phyloP scores from a whole-genome alignment of 78 protist genomes.

The Dictyostelium firmibasis region DNA sequence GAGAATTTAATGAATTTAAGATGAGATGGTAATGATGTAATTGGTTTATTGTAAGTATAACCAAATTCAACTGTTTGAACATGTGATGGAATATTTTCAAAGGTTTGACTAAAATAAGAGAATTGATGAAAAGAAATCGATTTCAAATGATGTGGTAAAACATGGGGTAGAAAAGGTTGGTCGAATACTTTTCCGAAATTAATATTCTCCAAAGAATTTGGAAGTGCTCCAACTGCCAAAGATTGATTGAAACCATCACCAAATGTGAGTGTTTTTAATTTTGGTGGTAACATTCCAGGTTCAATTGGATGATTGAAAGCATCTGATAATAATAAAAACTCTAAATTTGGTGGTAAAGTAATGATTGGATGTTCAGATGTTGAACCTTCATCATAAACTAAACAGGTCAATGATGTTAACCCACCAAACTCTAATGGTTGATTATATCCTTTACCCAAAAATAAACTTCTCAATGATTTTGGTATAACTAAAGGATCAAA shows the following conservation, averaged over 20 bases:
- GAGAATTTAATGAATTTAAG: background rate
- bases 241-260: background rate
- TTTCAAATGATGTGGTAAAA: background rate
- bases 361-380: background rate
- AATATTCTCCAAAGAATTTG: background rate
- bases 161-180: background rate
- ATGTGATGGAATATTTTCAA: background rate
- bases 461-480: background rate
- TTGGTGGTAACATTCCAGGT: background rate
- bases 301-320: background rate
- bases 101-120: background rate
- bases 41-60: background rate
- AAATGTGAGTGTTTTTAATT: background rate
- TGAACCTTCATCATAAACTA: background rate
- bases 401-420: background rate
- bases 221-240: background rate
- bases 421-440: background rate
- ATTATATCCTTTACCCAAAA: conserved; percentile 10
- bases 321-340: background rate
- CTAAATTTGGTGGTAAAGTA: background rate
- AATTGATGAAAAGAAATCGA: background rate
- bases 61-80: background rate
- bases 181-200: background rate
- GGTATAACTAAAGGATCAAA: background rate
- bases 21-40: background rate